These are phyloP conservation scores for Lagenidium giganteum DNA, from an alignment of 352 stramenopile genomes.

Conservation along the genomic window DNA sequence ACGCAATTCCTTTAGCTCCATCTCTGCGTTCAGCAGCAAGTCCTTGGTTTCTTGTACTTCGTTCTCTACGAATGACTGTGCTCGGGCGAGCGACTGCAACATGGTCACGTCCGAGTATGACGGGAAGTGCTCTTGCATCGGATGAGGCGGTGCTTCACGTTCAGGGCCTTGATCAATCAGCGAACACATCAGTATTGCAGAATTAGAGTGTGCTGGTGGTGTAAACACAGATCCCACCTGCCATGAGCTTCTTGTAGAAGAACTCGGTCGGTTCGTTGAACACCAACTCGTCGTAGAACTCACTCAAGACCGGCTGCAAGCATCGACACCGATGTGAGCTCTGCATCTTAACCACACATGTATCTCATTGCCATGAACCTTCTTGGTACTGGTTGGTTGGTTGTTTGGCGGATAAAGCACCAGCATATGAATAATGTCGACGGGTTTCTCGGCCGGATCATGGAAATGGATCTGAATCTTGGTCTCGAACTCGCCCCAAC, in stretches of 20 bases:
- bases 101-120: constrained; percentile 88
- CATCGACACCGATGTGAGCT: background rate
- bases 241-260: constrained; percentile 93
- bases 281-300: constrained; percentile 98
- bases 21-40: constrained; percentile 48
- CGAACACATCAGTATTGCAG: too few relatives aligned
- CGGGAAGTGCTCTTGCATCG: constrained; percentile 81
- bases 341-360: constrained; percentile 16
- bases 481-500: constrained; percentile 98
- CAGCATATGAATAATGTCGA: constrained; percentile 89
- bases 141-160: constrained; percentile 50
- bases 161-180: constrained; percentile 39
- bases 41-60: constrained; percentile 74
- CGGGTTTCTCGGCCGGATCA: constrained; percentile 88
- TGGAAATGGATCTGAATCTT: constrained; percentile 96
- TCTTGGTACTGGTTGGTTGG: constrained; percentile 87
- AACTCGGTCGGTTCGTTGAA: constrained; percentile 96
- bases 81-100: constrained; percentile 77
- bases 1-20: constrained; percentile 73
- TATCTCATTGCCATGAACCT: too few relatives aligned
- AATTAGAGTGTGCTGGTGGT: too few relatives aligned
- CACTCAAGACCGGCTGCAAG: constrained; percentile 88
- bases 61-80: constrained; percentile 76
- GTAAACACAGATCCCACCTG: too few relatives aligned
- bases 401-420: constrained; percentile 81